These are phyloP conservation scores for Solanum lycopersicoides DNA, from an alignment of 257 asterid species.

Conservation along the genomic window DNA sequence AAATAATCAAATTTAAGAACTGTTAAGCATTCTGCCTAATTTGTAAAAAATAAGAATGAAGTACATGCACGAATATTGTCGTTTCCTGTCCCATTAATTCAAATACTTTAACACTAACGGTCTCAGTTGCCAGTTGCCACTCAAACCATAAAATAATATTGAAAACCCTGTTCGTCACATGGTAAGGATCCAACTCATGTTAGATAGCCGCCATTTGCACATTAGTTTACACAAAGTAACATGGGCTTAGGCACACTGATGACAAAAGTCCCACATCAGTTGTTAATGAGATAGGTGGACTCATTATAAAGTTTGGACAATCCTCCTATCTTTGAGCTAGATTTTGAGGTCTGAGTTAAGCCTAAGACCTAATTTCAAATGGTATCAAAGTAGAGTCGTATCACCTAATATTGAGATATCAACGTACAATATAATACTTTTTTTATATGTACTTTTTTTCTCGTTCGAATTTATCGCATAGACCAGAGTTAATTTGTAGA, in stretches of 20 bases:
- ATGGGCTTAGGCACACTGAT: neutral
- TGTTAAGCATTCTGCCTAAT: neutral
- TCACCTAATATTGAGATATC: too few relatives aligned
- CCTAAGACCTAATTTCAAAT: too few relatives aligned
- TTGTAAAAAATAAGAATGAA: neutral
- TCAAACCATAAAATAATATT: neutral
- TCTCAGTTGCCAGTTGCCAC: neutral
- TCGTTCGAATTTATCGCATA: too few relatives aligned
- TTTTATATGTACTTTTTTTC: too few relatives aligned
- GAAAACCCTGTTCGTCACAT: neutral
- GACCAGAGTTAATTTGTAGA: too few relatives aligned
- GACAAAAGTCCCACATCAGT: fast-evolving
- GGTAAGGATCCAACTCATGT: neutral
- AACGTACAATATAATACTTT: neutral
- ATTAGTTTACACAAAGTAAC: neutral
- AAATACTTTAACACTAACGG: conserved; percentile 9
- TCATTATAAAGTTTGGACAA: too few relatives aligned
- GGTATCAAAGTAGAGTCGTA: too few relatives aligned
- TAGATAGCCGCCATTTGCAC: conserved; percentile 24
- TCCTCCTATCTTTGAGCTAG: too few relatives aligned
- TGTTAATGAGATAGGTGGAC: fast-evolving
- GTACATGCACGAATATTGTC: neutral
- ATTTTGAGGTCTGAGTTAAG: too few relatives aligned
- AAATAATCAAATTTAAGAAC: neutral
- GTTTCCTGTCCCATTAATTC: neutral